Evolutionary conservation across 108 stramenopile genomes (phyloP), one percentile per base, ranked within the genome.

Genomic region (Aureococcus anophagefferens): DNA sequence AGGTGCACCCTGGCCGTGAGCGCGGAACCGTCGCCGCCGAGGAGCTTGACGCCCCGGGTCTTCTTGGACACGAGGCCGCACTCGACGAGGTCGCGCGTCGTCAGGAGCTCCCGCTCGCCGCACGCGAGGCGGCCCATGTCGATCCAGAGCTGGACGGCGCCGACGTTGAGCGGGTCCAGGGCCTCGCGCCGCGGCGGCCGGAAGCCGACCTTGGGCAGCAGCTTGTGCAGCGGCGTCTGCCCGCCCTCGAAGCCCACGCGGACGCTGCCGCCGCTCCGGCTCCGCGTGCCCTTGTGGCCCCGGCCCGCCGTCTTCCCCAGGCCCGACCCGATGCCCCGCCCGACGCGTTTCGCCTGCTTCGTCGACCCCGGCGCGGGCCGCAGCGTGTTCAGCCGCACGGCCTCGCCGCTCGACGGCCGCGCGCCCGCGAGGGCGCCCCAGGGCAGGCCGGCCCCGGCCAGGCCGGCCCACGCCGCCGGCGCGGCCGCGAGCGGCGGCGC

Each of bases 211-310:
- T 99, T 99, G 68, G 99, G 99, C 33, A 97, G 45, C 18, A 87
- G 80, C 69, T 93, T 89, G 86, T 90, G 89, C 36, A 98, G 81
- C 63, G 93, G 94, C 35, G 99, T 99, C 78, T 99, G 99, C 0
- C 99, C 99, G 66, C 99, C 99, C 80, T 98, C 99, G 74, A 98
- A 99, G n/a, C 90, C 91, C 0, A 30, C 63, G 13, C 66, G 72
- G 15, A 83, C 70, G 66, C 71, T 73, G 46, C 89, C 85, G 29
- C 96, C 94, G 25, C 84, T 67, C 35, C 97, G 81, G 13, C 94
- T 82, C 80, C 93, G 92, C 74, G 93, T 91, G 29, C 98, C 96
- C 79, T 99, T 97, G 79, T 97, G 95, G 13, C 99, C 99, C 17
- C 89, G 77, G 16, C 96, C 96, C 62, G 82, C 88, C 14, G 96